phyloP scores from a whole-genome alignment of 2,329 filamentous ascomycete species.

The Ophiostoma pallidulum region DNA sequence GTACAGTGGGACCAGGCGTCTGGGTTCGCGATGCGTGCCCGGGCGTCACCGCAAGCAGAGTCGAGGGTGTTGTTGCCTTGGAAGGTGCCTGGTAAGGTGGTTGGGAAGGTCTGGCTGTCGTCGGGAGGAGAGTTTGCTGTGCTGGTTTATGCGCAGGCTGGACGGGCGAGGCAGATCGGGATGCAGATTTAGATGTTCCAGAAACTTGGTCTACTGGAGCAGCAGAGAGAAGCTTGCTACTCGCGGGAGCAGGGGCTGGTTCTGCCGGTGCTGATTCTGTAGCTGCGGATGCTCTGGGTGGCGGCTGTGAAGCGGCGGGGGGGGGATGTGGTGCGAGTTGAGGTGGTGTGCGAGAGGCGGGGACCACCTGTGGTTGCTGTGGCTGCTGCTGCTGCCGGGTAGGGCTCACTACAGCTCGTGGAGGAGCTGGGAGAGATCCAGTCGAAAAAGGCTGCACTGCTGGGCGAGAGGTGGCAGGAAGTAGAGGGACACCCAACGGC shows the following conservation, averaged over 20 bases:
- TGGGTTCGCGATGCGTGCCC: neutral
- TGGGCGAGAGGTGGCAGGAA: conserved; percentile 5
- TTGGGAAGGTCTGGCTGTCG: neutral
- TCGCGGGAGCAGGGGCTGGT: neutral
- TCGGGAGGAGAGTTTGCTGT: neutral
- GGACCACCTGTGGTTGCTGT: neutral
- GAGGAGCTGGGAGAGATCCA: neutral
- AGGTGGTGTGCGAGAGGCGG: neutral
- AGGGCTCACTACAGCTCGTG: neutral
- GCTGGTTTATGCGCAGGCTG: neutral
- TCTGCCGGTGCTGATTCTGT: neutral
- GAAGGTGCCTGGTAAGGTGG: neutral
- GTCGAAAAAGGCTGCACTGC: neutral
- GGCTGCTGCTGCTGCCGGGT: conserved; percentile 1
- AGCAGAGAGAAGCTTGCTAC: neutral
- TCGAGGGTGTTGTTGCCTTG: neutral
- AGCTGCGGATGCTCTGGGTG: neutral
- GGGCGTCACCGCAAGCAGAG: neutral
- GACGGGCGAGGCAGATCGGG: conserved; percentile 2
- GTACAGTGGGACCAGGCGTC: neutral
- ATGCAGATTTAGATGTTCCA: neutral
- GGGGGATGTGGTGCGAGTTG: neutral
- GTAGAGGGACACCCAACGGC: neutral
- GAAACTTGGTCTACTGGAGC: neutral
- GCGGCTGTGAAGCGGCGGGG: neutral